Conservation (phyloP, 768 basidiomycete species). For the Rhizopogon rudus region DNA sequence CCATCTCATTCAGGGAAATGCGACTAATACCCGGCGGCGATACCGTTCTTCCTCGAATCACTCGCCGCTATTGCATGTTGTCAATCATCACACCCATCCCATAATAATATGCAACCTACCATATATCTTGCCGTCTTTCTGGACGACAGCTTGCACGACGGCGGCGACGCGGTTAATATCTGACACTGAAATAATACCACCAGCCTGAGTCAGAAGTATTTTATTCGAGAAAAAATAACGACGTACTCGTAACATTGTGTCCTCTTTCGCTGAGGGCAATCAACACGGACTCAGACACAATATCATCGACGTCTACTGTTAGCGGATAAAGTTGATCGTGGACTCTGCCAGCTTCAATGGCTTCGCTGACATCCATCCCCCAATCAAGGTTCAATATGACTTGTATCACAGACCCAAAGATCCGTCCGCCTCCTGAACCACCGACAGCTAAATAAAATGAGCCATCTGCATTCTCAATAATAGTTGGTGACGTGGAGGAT, state of each 20-base stretch:
- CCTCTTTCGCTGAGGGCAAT: constrained; percentile 53
- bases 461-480: constrained; percentile 74
- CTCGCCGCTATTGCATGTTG: constrained; percentile 56
- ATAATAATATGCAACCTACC: constrained; percentile 38
- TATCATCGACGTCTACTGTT: constrained; percentile 53
- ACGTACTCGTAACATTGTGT: constrained; percentile 66
- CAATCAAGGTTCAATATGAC: constrained; percentile 69
- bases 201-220: neutral
- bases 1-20: neutral
- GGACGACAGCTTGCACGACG: constrained; percentile 67
- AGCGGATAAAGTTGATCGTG: constrained; percentile 85
- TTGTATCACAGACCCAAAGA: constrained; percentile 79
- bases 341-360: constrained; percentile 80
- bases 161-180: constrained; percentile 70
- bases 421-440: constrained; percentile 84
- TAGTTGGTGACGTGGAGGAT: constrained; percentile 78
- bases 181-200: constrained; percentile 32
- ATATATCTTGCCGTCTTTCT: constrained; percentile 49
- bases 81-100: constrained; percentile 1
- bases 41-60: constrained; percentile 91
- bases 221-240: neutral
- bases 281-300: constrained; percentile 53
- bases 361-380: constrained; percentile 73
- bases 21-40: constrained; percentile 75
- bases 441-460: constrained; percentile 72